Conservation (phyloP, 371 early-diverging fungal genomes). For the Umbelopsis sp. region DNA sequence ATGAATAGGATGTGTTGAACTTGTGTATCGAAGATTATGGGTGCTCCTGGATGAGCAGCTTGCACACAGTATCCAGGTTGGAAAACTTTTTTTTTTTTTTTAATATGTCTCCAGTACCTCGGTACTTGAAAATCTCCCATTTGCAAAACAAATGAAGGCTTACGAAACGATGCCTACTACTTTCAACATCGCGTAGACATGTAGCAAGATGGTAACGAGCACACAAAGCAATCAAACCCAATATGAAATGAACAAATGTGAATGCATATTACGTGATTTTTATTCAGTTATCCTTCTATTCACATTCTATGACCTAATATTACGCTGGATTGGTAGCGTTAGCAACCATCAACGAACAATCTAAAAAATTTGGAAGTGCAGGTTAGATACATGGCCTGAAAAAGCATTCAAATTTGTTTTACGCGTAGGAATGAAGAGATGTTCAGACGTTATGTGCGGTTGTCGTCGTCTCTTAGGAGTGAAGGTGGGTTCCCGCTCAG, state of each 20-base stretch:
- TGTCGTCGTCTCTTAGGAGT: conserved; percentile 8
- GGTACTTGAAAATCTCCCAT: not conserved
- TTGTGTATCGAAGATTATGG: not conserved
- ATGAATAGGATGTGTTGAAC: not conserved
- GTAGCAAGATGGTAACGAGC: not conserved
- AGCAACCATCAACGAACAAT: not conserved
- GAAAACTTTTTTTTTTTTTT: not conserved
- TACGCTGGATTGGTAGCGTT: not conserved
- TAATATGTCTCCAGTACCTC: not conserved
- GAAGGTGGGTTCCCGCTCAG: conserved; percentile 20
- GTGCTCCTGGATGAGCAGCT: not conserved
- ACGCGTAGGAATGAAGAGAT: no score
- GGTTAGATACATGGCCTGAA: no score
- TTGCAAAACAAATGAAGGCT: no score
- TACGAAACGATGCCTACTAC: no score
- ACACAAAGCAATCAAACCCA: not conserved
- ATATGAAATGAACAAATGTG: not conserved
- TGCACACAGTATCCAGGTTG: not conserved
- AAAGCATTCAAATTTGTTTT: no score
- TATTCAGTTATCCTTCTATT: conserved; percentile 1
- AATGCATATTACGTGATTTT: not conserved
- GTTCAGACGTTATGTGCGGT: conserved; percentile 15
- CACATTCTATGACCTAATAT: not conserved
- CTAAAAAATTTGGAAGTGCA: not conserved
- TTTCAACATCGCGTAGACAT: not conserved